Evolutionary conservation across 768 basidiomycete species (phyloP).

Genomic region (Termitomyces sp.): DNA sequence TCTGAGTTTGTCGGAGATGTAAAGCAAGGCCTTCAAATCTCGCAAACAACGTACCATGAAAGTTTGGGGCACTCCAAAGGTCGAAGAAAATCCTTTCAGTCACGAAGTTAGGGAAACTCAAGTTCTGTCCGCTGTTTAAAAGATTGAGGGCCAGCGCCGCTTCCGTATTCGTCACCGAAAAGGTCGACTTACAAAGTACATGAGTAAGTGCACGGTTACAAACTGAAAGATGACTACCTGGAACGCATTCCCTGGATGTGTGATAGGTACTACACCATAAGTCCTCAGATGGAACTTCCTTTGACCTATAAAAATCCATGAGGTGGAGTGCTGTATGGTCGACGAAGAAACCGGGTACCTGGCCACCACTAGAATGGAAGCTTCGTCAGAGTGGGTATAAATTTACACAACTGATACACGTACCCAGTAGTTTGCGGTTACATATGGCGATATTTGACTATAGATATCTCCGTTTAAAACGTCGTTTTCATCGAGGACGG

Average conservation of each 20-base stretch:
- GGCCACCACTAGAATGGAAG: slow-evolving; percentile 30
- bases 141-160: slow-evolving; percentile 22
- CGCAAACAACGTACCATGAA: slow-evolving; percentile 21
- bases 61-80: slow-evolving; percentile 29
- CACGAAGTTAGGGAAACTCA: slow-evolving; percentile 26
- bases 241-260: slow-evolving; percentile 25
- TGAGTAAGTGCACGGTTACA: background rate
- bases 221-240: slow-evolving; percentile 17
- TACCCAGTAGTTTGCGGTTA: slow-evolving; percentile 36
- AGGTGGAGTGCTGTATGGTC: background rate
- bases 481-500: slow-evolving; percentile 24
- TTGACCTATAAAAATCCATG: slow-evolving; percentile 13
- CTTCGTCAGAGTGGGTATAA: background rate
- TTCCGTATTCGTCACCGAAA: slow-evolving; percentile 27
- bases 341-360: slow-evolving; percentile 7
- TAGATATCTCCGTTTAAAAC: slow-evolving; percentile 29
- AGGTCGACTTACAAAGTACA: slow-evolving; percentile 22
- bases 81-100: slow-evolving; percentile 27
- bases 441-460: slow-evolving; percentile 27
- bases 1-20: slow-evolving; percentile 13
- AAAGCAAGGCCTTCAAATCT: background rate
- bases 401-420: background rate
- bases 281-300: slow-evolving; percentile 33
- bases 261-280: slow-evolving; percentile 26
- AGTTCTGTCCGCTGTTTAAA: slow-evolving; percentile 28